Conservation (phyloP, 768 basidiomycete genomes). For the Saitozyma podzolica region DNA sequence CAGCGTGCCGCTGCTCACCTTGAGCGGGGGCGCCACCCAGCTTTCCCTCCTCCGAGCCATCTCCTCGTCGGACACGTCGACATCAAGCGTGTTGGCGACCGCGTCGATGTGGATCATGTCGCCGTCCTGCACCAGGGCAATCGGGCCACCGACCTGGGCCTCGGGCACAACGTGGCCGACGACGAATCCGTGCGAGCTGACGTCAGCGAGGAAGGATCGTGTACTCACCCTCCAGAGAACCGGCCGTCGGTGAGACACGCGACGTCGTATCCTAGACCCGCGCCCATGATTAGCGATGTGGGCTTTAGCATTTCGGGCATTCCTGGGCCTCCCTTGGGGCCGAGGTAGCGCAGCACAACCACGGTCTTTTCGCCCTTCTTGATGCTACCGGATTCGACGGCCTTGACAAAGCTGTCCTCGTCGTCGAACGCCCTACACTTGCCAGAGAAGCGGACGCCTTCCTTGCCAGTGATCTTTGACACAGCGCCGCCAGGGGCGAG, state of each 20-base stretch:
- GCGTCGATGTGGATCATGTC: slow-evolving; percentile 58
- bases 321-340: slow-evolving; percentile 93
- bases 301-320: slow-evolving; percentile 99
- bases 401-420: slow-evolving; percentile 81
- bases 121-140: slow-evolving; percentile 84
- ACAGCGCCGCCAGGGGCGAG: slow-evolving; percentile 83
- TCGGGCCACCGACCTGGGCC: slow-evolving; percentile 89
- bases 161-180: slow-evolving; percentile 92
- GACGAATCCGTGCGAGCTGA: slow-evolving; percentile 90
- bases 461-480: slow-evolving; percentile 91
- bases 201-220: slow-evolving; percentile 11
- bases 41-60: slow-evolving; percentile 66
- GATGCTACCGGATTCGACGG: slow-evolving; percentile 83
- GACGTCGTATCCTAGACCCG: slow-evolving; percentile 91
- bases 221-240: slow-evolving; percentile 90
- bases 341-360: slow-evolving; percentile 89
- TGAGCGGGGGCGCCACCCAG: slow-evolving; percentile 85
- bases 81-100: slow-evolving; percentile 42
- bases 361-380: slow-evolving; percentile 96
- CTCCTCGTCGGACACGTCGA: slow-evolving; percentile 73
- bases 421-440: slow-evolving; percentile 90
- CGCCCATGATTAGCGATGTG: slow-evolving; percentile 97
- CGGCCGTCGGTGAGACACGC: slow-evolving; percentile 97
- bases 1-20: slow-evolving; percentile 53
- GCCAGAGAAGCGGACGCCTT: slow-evolving; percentile 80